These are phyloP conservation scores for Lactarius tabidus DNA, from an alignment of 768 basidiomycete genomes.

Conservation along the genomic window DNA sequence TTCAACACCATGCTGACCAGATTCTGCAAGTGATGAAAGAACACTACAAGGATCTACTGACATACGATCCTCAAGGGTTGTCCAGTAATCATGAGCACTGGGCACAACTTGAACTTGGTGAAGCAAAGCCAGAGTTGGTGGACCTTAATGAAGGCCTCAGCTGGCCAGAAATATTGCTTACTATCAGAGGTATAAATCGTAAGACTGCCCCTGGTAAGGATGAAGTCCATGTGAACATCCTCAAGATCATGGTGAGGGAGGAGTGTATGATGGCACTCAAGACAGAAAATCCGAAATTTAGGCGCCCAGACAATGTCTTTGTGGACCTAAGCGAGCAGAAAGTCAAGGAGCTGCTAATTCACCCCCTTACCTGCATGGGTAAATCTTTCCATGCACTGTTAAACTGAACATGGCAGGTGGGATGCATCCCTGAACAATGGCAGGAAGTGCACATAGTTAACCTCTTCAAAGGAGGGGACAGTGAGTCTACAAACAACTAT, in stretches of 20 bases:
- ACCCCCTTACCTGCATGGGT: background rate
- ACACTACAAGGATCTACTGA: slow-evolving; percentile 3
- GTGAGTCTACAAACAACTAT: slow-evolving; percentile 19
- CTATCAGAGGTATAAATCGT: background rate
- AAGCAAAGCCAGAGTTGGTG: background rate
- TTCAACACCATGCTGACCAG: background rate
- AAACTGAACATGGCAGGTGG: accelerated
- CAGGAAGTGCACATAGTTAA: slow-evolving; percentile 12
- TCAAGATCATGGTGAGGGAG: slow-evolving; percentile 1
- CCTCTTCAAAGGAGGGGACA: slow-evolving; percentile 23
- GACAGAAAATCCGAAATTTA: background rate
- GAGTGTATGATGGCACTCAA: background rate
- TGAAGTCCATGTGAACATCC: background rate
- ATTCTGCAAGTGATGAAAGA: background rate
- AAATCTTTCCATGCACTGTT: background rate
- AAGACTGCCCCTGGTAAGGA: slow-evolving; percentile 7
- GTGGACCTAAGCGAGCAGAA: background rate
- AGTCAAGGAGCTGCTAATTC: background rate
- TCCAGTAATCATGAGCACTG: background rate
- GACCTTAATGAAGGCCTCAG: background rate
- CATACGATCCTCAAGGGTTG: background rate
- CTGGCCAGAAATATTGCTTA: background rate
- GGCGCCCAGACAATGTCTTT: background rate
- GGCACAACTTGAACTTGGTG: background rate
- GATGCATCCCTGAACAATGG: background rate